Evolutionary conservation across 1,284 basidiomycete species (phyloP), one percentile per base, ranked within the genome.

Genomic region (Singerocomus inundabilis): DNA sequence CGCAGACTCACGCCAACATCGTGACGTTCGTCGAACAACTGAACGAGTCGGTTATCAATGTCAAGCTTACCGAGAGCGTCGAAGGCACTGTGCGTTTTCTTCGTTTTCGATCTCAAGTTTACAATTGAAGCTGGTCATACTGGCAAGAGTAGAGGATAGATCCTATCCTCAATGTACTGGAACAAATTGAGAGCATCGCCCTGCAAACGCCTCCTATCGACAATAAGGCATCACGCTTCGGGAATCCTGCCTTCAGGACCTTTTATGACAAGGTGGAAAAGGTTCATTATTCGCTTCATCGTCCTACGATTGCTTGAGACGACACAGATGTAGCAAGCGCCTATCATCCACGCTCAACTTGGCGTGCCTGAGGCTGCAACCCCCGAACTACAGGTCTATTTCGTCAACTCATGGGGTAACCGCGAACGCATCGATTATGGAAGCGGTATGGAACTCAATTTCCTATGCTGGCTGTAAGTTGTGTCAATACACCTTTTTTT

Each of bases 381-480:
- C 2, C 63, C 71, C 3, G 93, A 96, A 63, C 66, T 95, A 9
- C 80, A 84, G 4, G 76, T 76, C 1, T 99, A 99, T 69, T 89
- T 99, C 58, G 74, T 78, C 39, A 90, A 97, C 64, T 72, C 85
- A 21, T 99, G 94, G 95, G 96, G 96, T 1, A 98, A 92, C 68
- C 78, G 88, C 33, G 82, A 88, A 47, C 77, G 96, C 6, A 95
- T 99, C 54, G 97, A 99, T 70, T 99, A 99, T 70, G 96, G 97
- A 9, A 97, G 93, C 63, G 96, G 96, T 2, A 98, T 98, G 94
- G 97, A 99, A 69, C 79, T 99, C 51, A 98, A 98, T 71, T 99
- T 98, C 65, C 58, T 98, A 11, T 98, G 93, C 62, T 99, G 95
- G 95, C 67, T 99, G 93, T 97, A 67, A 62, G 91, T 76, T 9